These are phyloP conservation scores for Nemophila menziesii DNA, from an alignment of 257 asterid species.

Conservation along the genomic window DNA sequence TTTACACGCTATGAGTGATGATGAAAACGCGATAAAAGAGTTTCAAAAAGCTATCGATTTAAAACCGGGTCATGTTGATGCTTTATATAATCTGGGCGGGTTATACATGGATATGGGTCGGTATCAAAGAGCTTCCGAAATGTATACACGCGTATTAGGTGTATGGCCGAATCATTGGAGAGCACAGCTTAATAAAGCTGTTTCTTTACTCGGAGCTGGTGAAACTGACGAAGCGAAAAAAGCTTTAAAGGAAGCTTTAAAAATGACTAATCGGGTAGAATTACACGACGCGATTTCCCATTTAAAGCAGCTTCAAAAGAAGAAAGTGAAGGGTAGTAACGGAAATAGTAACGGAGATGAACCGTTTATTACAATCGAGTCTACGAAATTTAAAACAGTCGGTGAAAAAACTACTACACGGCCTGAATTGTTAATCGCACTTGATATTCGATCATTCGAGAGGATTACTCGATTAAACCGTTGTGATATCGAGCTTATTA, in stretches of 20 bases:
- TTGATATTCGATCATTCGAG: constrained; percentile 81
- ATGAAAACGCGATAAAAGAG: constrained; percentile 95
- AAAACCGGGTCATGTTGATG: constrained; percentile 95
- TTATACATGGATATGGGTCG: constrained; percentile 99
- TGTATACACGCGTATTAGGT: constrained; percentile 85
- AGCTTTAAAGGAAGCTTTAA: constrained; percentile 87
- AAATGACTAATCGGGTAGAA: constrained; percentile 91
- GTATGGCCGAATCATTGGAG: constrained; percentile 98
- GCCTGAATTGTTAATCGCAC: constrained; percentile 58
- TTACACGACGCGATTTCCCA: constrained; percentile 83
- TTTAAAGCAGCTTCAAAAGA: constrained; percentile 90
- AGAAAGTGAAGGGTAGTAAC: constrained; percentile 57
- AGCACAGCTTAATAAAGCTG: constrained; percentile 94
- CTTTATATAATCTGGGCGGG: constrained; percentile 87
- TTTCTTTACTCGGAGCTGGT: constrained; percentile 86
- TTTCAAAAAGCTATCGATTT: constrained; percentile 97
- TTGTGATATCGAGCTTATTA: constrained; percentile 64
- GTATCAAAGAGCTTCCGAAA: constrained; percentile 93
- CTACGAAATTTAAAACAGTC: constrained; percentile 56
- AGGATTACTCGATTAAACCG: constrained; percentile 80
- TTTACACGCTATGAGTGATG: constrained; percentile 90
- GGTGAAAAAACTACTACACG: constrained; percentile 72
- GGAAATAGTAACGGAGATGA: constrained; percentile 56
- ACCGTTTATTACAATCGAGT: constrained; percentile 54
- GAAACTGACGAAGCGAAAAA: constrained; percentile 94